Conservation (phyloP, 192 early-diverging fungal species). For the Coemansia sp. region DNA sequence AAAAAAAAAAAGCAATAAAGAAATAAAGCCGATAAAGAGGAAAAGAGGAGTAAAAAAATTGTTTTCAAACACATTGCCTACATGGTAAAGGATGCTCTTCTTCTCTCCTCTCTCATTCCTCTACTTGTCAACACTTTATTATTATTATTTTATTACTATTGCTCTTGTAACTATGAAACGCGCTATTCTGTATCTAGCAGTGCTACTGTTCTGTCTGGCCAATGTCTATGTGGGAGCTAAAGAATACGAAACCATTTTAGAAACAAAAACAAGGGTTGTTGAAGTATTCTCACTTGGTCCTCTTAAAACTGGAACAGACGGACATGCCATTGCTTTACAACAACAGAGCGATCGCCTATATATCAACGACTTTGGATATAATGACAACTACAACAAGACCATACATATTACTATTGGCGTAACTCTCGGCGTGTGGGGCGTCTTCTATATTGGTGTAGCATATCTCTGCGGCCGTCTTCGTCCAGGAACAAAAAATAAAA, state of each 20-base stretch:
- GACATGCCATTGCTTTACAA: neutral
- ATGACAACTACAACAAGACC: neutral
- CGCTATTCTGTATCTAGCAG: neutral
- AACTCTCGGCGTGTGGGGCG: neutral
- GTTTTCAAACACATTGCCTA: neutral
- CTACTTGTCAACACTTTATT: neutral
- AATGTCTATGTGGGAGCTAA: neutral
- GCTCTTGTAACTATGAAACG: neutral
- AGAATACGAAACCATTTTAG: neutral
- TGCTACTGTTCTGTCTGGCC: neutral
- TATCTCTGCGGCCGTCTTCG: no score
- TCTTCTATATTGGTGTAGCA: no score
- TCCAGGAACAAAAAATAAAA: no score
- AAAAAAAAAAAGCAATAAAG: no score
- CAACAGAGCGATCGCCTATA: neutral
- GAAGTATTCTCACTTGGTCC: neutral
- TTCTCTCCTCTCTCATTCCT: neutral
- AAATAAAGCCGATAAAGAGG: no score
- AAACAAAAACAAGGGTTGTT: neutral
- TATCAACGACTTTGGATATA: slow-evolving; percentile 10
- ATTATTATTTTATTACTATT: neutral
- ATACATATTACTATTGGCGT: neutral
- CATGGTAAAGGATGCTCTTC: neutral
- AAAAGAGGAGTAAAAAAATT: neutral
- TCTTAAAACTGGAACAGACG: neutral